Evolutionary conservation across 1,284 basidiomycete species (phyloP), one percentile per base, ranked within the genome.

Genomic region (Volvariella volvacea): DNA sequence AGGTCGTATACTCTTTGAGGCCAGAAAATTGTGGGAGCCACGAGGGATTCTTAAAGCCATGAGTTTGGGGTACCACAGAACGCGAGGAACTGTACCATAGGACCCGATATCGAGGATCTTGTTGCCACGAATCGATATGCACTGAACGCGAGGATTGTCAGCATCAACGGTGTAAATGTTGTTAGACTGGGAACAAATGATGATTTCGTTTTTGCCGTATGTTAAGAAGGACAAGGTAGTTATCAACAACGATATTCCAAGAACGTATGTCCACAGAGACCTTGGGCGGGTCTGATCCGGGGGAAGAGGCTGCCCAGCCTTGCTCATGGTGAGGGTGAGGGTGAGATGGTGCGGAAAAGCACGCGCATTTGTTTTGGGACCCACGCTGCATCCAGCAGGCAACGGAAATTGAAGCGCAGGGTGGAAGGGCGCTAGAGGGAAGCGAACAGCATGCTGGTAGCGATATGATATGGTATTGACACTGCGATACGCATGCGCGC

Each of bases 121-220:
- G 36, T 73, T 70, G 19, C 71, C 71, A 43, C 65, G 63, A 3
- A 92, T 73, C n/a, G 80, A 69, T 3, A 92, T 67, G 52, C 90
- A 92, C 52, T 87, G 74, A 2, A 74, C 81, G 22, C 56, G 64
- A 14, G 76, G 71, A 6, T 56, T 53, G 1, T 50, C 43, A 14
- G 65, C 53, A 46, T 78, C 71, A 1, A 81, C 78, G 1, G 78
- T 81, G 54, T 80, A 81, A 41, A 81, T 74, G 31, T 59, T 66
- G 25, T 55, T 48, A 2, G 57, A 54, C 3, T 48, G 44, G 1
- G 78, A 73, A 51, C 78, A 80, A 16, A 81, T 44, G 1, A 65
- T 61, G 53, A 80, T 79, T n/a, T 12, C 28, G 21, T 15, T 28
- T 14, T 19, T 30, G n/a, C 17, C 22, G 40, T 19, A 30, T 30